Evolutionary conservation across 805 yeast species (phyloP), one percentile per base, ranked within the genome.

Genomic region (Danielia reshetovae): DNA sequence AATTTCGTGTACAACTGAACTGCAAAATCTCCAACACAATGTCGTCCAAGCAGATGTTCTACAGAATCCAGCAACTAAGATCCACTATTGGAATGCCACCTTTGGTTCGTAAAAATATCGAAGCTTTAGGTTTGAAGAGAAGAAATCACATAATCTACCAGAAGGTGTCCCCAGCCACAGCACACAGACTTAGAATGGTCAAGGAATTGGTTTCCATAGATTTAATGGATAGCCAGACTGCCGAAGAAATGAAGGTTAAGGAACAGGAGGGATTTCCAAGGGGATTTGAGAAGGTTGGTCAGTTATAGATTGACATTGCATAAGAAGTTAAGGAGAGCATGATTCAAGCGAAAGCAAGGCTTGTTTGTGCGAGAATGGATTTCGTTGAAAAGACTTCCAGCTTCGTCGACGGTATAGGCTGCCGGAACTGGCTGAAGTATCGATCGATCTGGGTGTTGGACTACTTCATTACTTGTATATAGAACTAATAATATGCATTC

Each of bases 161-260:
- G 51, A 62, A 65, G 30, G 86, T 85, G 4, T 71, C 82, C 9
- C 88, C 94, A 11, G 75, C 81, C 22, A 75, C 81, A 40, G 96
- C 97, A 3, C 96, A 95, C 58, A 79, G 81, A 68, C 72, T 90
- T 37, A 77, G 86, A 21, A 68, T 73, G 39, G 85, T 90, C 29
- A 90, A 90, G 60, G 97, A 90, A 58, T 68, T 90, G 37, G 89
- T 90, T 7, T 75, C 75, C 30, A 93, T 90, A 18, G 90, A 87
- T 48, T 64, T 87, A 24, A 78, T 82, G 8, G 80, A 78, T 28
- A 61, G 29, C 18, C 30, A 32, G 16, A 34, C 29, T 25, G 34
- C 32, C 4, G 36, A 27, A 18, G 26, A 13, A 7, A 24, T 17
- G 18, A 39, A 35, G 31, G 30, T 18, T n/a, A 19, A 34, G 15